These are phyloP conservation scores for Apiospora pterosperma DNA, from an alignment of 2,329 filamentous ascomycete species.

Conservation along the genomic window DNA sequence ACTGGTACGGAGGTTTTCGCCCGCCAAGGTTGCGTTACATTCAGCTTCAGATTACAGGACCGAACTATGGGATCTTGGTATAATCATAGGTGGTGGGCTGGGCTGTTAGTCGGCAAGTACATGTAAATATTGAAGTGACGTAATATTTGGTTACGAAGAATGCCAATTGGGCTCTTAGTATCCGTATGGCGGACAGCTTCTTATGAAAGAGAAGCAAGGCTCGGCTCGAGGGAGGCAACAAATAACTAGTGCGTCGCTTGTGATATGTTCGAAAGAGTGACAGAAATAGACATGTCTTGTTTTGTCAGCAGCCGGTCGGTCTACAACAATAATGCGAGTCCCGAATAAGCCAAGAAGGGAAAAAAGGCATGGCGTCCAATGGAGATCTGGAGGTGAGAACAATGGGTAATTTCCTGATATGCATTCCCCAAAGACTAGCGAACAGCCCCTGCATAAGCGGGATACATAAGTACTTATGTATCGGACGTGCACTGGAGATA, in stretches of 20 bases:
- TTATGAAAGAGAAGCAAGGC: background rate
- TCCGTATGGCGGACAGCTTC: background rate
- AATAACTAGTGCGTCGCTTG: background rate
- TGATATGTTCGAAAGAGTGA: background rate
- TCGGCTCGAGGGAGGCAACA: background rate
- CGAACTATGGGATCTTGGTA: background rate
- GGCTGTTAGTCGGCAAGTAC: background rate
- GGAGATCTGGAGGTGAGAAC: background rate
- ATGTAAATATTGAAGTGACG: background rate
- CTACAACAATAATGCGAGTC: background rate
- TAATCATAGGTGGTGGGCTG: background rate
- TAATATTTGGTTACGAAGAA: background rate
- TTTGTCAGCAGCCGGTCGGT: background rate
- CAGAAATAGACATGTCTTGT: background rate
- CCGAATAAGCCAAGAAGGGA: background rate
- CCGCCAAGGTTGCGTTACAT: constrained; percentile 3
- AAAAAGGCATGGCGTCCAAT: background rate
- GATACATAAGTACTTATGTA: background rate
- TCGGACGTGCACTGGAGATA: too few relatives aligned
- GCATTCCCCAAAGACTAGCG: background rate
- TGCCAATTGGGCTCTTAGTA: background rate
- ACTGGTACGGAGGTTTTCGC: background rate
- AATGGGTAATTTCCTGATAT: background rate
- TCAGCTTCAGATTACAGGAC: background rate
- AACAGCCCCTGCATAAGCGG: background rate